These are phyloP conservation scores for Podaxis mareebaensis DNA, from an alignment of 768 basidiomycete species.

Conservation along the genomic window DNA sequence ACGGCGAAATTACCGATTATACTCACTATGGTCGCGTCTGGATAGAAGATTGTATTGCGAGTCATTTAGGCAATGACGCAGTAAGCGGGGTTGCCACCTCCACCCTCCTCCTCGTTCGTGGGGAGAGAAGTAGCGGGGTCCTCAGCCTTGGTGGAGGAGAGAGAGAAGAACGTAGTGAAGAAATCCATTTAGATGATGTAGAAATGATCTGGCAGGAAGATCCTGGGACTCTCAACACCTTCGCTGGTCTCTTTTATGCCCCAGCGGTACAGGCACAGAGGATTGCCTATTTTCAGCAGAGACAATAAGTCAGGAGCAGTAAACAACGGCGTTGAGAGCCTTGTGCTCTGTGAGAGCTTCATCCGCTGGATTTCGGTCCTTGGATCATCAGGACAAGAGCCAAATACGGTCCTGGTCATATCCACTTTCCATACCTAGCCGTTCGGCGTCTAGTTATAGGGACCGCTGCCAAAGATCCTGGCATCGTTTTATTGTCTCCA, in stretches of 20 bases:
- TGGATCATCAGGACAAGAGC: background rate
- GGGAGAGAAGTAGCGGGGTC: conserved; percentile 8
- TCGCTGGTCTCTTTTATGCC: background rate
- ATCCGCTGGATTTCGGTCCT: background rate
- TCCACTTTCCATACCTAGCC: background rate
- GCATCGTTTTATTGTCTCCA: background rate
- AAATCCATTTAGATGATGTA: conserved; percentile 3
- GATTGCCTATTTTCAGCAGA: background rate
- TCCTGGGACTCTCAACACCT: background rate
- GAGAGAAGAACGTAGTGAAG: background rate
- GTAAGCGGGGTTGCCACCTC: background rate
- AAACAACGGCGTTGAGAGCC: too few species aligned
- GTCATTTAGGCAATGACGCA: conserved; percentile 6
- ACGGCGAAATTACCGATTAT: background rate
- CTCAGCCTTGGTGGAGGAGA: background rate
- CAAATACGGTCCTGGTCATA: background rate
- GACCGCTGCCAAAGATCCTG: background rate
- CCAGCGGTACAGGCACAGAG: background rate
- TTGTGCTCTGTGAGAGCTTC: too few species aligned
- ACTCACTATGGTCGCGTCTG: background rate
- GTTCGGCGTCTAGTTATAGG: background rate
- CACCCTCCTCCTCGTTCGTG: conserved; percentile 8
- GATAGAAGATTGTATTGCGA: too few species aligned
- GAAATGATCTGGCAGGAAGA: background rate
- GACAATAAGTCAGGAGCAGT: background rate